Evolutionary conservation across 495 filamentous ascomycete genomes (phyloP), one percentile per base, ranked within the genome.

Genomic region (Ramalina intermedia): DNA sequence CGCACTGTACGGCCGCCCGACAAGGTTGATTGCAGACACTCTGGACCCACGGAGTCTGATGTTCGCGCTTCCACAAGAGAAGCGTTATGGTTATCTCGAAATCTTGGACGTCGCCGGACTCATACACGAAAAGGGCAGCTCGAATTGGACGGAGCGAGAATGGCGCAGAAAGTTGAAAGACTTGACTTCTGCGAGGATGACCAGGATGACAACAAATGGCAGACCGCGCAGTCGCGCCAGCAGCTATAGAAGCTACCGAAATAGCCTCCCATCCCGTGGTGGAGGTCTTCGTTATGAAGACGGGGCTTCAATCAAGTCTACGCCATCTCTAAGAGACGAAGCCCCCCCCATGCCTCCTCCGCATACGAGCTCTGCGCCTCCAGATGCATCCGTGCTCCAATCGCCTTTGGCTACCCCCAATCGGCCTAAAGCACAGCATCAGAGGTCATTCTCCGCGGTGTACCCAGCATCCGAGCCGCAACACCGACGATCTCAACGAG

Each of bases 31-130:
- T 42, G 85, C 91, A 1, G 94, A 93, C 57, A 80, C 82, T 0
- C 76, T 85, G 23, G 87, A 99, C 63, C 69, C 80, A 4, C 80
- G 84, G 50, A 90, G 91, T 50, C 71, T 99, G 56, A 99, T 99
- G 91, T 96, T 99, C 66, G 93, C 87, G 0, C 90, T 99, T 80
- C 93, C 91, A 1, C 84, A 82, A 56, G 78, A 93, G 49, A 78
- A 78, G 37, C 76, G 83, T 48, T 94, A 94, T 60, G 90, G 91
- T 0, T 96, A 96, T 61, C 64, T 96, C 18, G 93, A 96, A 55
- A 74, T 89, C 26, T 55, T 85, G 36, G 91, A 99, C 63, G 85
- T 96, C 8, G 79, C 79, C 13, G 72, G 69, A 44, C 65, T 96
- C 29, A 85, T 96, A 50, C 69, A 84, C 51, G 81, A 79, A 4